Conservation (phyloP, 2,329 filamentous ascomycete genomes). For the Alternaria ventricosa region DNA sequence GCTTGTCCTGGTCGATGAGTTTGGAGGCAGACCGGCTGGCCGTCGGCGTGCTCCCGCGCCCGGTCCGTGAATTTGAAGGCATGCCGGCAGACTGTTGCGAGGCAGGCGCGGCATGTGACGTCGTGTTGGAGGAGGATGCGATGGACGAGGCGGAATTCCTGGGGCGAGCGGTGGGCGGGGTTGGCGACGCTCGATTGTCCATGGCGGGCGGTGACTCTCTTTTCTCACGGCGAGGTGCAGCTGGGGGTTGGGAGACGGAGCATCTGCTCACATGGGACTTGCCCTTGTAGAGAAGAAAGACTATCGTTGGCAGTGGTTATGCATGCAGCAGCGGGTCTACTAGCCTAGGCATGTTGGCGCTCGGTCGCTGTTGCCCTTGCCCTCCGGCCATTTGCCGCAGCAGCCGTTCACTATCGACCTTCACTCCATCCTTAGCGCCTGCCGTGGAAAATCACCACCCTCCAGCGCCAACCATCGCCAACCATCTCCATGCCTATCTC, state of each 20-base stretch:
- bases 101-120: conserved; percentile 28
- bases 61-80: conserved; percentile 33
- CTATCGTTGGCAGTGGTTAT: conserved; percentile 17
- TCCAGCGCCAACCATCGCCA: conserved; percentile 14
- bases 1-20: conserved; percentile 37
- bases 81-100: conserved; percentile 28
- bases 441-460: conserved; percentile 1
- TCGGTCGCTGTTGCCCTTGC: conserved; percentile 13
- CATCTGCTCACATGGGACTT: conserved; percentile 29
- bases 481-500: conserved; percentile 5
- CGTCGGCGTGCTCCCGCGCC: conserved; percentile 36
- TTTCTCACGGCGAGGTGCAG: conserved; percentile 20
- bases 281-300: conserved; percentile 19
- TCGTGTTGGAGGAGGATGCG: conserved; percentile 33
- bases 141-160: conserved; percentile 39
- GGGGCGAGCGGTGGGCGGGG: conserved; percentile 41
- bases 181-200: conserved; percentile 39
- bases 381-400: conserved; percentile 20
- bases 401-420: conserved; percentile 11
- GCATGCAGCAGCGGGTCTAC: conserved; percentile 16
- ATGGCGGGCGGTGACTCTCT: conserved; percentile 29
- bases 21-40: conserved; percentile 38
- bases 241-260: conserved; percentile 14
- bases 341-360: conserved; percentile 15
- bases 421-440: conserved; percentile 11